phyloP scores from a whole-genome alignment of 106 monocot species.

The Triglochin maritima region DNA sequence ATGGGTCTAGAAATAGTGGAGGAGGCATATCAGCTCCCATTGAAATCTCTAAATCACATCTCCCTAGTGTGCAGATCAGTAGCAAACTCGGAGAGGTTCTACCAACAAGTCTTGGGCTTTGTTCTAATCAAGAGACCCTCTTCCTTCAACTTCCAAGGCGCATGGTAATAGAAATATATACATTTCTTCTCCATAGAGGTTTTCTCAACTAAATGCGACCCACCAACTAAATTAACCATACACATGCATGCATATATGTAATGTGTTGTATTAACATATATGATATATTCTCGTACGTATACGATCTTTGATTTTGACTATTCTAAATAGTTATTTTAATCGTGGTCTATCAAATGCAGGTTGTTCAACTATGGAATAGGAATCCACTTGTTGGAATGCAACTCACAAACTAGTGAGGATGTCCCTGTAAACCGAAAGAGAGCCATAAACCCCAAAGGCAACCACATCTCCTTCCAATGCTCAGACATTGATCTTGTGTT shows the following conservation, averaged over 20 bases:
- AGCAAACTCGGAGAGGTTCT: slow-evolving; percentile 40
- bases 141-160: slow-evolving; percentile 57
- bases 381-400: slow-evolving; percentile 29
- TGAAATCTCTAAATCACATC: slow-evolving; percentile 46
- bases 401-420: slow-evolving; percentile 3
- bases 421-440: slow-evolving; percentile 19
- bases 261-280: too few species aligned
- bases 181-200: too few species aligned
- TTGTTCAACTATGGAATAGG: slow-evolving; percentile 55
- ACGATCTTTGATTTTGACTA: too few species aligned
- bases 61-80: slow-evolving; percentile 51
- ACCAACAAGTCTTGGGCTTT: slow-evolving; percentile 52
- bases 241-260: too few species aligned
- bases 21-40: slow-evolving; percentile 9
- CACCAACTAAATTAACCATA: too few species aligned
- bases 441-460: slow-evolving; percentile 40
- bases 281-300: too few species aligned
- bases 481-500: slow-evolving; percentile 24
- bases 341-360: too few species aligned
- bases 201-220: too few species aligned
- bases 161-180: too few species aligned
- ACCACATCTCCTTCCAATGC: slow-evolving; percentile 74
- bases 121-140: slow-evolving; percentile 45
- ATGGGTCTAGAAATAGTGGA: slow-evolving; percentile 1
- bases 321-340: too few species aligned